Base-by-base conservation (phyloP, 176 grass and related monocot genomes). In the Rhipidocladum racemiflorum region DNA sequence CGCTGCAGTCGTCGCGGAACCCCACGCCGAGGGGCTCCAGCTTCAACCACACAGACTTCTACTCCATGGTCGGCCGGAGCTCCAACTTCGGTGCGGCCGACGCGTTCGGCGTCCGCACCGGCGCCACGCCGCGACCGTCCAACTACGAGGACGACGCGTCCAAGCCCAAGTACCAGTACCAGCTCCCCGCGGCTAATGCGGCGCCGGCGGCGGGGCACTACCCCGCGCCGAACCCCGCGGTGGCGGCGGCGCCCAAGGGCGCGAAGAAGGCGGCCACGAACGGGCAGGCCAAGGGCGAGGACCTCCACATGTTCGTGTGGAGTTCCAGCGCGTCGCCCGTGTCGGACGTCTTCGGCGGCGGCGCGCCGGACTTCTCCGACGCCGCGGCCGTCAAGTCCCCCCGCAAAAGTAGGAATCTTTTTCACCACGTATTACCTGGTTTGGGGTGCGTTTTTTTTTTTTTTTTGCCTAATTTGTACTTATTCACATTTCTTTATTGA, bases 241-340 rank as follows among this genome's bases (percentile, higher is more conserved):
- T 95, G 63, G 85, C 91, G 10, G 46, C 84, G 7, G 64, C 86
- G 46, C 76, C 88, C 14, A 66, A 79, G 18, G 87, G 48, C 4
- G 45, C 76, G 7, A 87, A 61, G 74, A 79, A 79, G 68, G 57
- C 83, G 23, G 80, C 59, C n/a, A 40, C 88, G 4, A 99, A 99
- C 86, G 96, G 93, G 50, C 92, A 94, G 74, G 83, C 86, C 49
- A 91, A 92, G 80, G 88, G 88, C 68, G 74, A 99, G 87, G 96
- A 99, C 82, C 91, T 99, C 63, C 96, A 95, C 89, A 99, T 99
- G 96, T 99, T 99, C 76, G 93, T 99, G 9, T 99, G 96, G 96
- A 99, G 96, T 85, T 99, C 96, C 28, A 99, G 96, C 84, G 92
- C 93, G 27, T 99, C 96, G 10, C 96, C 96, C 1, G 96, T 99